Evolutionary conservation across 441 rosid species (phyloP).

Genomic region (Pelargonium cotyledonis): DNA sequence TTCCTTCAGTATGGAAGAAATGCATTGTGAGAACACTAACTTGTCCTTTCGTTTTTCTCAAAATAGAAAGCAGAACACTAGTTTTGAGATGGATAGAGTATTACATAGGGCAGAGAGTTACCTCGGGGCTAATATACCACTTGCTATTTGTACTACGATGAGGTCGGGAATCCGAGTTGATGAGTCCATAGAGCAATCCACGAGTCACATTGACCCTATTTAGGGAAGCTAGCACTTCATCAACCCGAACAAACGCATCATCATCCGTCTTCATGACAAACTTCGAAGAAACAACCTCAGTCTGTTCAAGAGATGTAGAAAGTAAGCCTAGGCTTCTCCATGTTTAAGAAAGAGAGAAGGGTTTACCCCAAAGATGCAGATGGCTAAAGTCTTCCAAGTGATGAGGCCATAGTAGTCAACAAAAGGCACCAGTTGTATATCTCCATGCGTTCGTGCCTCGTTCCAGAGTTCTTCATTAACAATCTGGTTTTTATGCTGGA

Average conservation of each 20-base stretch:
- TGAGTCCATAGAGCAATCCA: constrained; percentile 83
- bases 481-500: constrained; percentile 89
- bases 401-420: constrained; percentile 94
- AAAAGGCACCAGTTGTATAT: constrained; percentile 91
- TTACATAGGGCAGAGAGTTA: constrained; percentile 22
- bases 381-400: constrained; percentile 94
- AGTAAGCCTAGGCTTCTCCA: constrained; percentile 22
- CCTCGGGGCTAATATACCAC: constrained; percentile 89
- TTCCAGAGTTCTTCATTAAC: constrained; percentile 92
- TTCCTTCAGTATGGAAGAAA: constrained; percentile 41
- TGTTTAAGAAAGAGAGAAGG: constrained; percentile 24
- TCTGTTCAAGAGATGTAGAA: constrained; percentile 42
- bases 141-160: constrained; percentile 83
- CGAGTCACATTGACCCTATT: constrained; percentile 43
- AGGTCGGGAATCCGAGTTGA: constrained; percentile 76
- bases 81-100: background rate
- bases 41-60: no score
- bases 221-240: constrained; percentile 71
- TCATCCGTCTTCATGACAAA: constrained; percentile 96
- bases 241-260: constrained; percentile 91
- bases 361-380: constrained; percentile 91
- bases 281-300: constrained; percentile 71
- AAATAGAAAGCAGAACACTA: no score
- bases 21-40: no score
- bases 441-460: constrained; percentile 77